phyloP scores from a whole-genome alignment of 345 rosid genomes.

The Corchorus capsularis region DNA sequence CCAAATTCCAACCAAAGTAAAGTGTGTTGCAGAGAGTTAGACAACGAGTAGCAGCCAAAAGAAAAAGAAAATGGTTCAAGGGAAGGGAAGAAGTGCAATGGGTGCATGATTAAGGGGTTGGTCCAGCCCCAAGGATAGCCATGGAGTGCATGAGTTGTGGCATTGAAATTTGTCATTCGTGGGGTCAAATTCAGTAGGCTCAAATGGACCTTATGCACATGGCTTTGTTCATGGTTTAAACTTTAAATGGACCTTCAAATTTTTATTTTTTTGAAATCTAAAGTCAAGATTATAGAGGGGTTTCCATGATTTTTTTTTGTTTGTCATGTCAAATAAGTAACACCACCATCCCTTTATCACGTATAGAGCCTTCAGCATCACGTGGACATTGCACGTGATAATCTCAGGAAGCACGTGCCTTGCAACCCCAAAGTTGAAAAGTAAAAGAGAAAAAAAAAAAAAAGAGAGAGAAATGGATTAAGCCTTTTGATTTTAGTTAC shows the following conservation, averaged over 20 bases:
- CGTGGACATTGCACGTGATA: constrained; percentile 3
- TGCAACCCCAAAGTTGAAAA: background rate
- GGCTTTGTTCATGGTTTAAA: constrained; percentile 11
- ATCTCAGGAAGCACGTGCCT: constrained; percentile 8
- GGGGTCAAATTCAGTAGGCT: constrained; percentile 18
- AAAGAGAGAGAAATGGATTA: too few relatives aligned
- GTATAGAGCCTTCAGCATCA: background rate
- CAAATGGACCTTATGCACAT: constrained; percentile 22
- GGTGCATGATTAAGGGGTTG: background rate
- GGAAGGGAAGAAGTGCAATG: too few relatives aligned
- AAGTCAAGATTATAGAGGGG: too few relatives aligned
- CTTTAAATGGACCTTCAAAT: background rate
- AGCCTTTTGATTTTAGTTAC: too few relatives aligned
- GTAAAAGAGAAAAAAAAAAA: background rate
- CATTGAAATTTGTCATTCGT: constrained; percentile 2
- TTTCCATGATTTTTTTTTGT: background rate
- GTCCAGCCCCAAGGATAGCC: too few relatives aligned
- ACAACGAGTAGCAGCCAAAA: constrained; percentile 6
- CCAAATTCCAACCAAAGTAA: background rate
- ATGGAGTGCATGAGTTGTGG: too few relatives aligned
- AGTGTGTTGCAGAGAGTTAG: background rate
- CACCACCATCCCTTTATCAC: background rate
- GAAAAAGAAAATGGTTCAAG: too few relatives aligned
- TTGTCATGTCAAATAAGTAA: too few relatives aligned
- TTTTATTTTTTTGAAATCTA: background rate